A percentile compares a stretch with the other conserved stretches of the same genome.
Evolutionary conservation across 2,329 filamentous ascomycete species (phyloP).

Genomic region (Mariannaea elegans): DNA sequence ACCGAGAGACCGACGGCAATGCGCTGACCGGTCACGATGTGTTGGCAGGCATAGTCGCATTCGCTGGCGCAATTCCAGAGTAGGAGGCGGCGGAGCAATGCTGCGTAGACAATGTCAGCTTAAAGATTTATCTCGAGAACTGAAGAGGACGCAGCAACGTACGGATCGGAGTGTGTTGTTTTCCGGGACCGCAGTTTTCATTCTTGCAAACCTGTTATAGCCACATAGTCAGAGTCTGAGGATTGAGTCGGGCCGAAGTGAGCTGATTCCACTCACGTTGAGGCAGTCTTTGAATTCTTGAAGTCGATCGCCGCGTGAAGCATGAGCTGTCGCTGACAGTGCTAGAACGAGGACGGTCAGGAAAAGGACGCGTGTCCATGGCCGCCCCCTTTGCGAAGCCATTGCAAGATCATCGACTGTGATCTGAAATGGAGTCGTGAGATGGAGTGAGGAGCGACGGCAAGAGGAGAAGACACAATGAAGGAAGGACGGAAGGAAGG

Average conservation of each 20-base stretch:
- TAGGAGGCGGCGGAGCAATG: slow-evolving; percentile 84
- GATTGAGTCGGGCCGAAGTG: background rate
- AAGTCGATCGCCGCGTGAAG: slow-evolving; percentile 84
- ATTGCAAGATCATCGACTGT: slow-evolving; percentile 45
- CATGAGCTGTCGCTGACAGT: slow-evolving; percentile 60
- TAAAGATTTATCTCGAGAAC: slow-evolving; percentile 19
- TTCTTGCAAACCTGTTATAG: slow-evolving; percentile 75
- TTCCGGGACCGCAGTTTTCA: slow-evolving; percentile 79
- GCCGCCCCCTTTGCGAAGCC: slow-evolving; percentile 45
- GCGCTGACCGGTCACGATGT: slow-evolving; percentile 82
- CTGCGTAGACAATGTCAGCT: slow-evolving; percentile 55
- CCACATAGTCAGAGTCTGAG: slow-evolving; percentile 23
- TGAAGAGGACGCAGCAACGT: slow-evolving; percentile 47
- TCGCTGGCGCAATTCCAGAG: slow-evolving; percentile 92
- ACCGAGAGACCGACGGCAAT: slow-evolving; percentile 72
- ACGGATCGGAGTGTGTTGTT: slow-evolving; percentile 73
- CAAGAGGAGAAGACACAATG: background rate
- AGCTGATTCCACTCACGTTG: slow-evolving; percentile 61
- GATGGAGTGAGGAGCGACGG: slow-evolving; percentile 7
- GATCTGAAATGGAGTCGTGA: background rate
- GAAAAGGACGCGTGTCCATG: slow-evolving; percentile 43
- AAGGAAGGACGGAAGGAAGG: background rate
- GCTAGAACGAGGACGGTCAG: slow-evolving; percentile 49
- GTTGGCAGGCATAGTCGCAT: slow-evolving; percentile 98
- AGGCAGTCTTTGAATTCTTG: slow-evolving; percentile 91